A percentile compares a stretch with the other conserved stretches of the same genome.
phyloP scores from a whole-genome alignment of 345 rosid species.

The Nephelium lappaceum region DNA sequence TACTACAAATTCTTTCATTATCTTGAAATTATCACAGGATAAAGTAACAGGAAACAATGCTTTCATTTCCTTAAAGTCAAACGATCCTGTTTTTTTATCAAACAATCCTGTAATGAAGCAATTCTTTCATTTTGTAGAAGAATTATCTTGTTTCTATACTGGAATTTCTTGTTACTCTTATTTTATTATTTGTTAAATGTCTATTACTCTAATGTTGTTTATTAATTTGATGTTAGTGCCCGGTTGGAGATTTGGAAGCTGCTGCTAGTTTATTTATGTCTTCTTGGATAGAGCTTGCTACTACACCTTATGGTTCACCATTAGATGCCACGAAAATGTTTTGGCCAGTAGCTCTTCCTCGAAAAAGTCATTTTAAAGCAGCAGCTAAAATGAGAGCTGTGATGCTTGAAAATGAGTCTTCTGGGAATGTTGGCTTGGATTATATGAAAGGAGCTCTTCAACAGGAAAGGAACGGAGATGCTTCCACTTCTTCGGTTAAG shows the following conservation, averaged over 20 bases:
- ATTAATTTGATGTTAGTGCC: conserved; percentile 58
- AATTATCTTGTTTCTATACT: neutral
- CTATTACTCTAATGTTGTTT: conserved; percentile 6
- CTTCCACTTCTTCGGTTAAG: conserved; percentile 56
- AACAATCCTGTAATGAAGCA: too few species aligned
- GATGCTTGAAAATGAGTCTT: conserved; percentile 74
- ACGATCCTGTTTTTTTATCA: too few species aligned
- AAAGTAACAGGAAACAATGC: neutral
- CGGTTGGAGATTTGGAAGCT: conserved; percentile 81
- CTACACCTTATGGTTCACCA: conserved; percentile 84
- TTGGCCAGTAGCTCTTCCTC: conserved; percentile 98
- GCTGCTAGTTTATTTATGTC: conserved; percentile 76
- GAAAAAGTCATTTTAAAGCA: conserved; percentile 90
- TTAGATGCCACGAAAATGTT: conserved; percentile 90
- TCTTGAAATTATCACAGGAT: neutral
- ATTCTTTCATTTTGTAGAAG: neutral
- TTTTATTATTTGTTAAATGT: conserved; percentile 10
- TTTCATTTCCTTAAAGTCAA: neutral
- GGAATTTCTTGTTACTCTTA: neutral
- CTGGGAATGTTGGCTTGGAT: conserved; percentile 49
- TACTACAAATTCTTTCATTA: neutral
- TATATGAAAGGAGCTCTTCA: conserved; percentile 49
- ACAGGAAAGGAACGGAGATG: conserved; percentile 69
- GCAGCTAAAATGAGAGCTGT: conserved; percentile 98
- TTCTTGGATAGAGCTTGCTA: conserved; percentile 85